Conservation (phyloP, 345 rosid species). For the Punica granatum region DNA sequence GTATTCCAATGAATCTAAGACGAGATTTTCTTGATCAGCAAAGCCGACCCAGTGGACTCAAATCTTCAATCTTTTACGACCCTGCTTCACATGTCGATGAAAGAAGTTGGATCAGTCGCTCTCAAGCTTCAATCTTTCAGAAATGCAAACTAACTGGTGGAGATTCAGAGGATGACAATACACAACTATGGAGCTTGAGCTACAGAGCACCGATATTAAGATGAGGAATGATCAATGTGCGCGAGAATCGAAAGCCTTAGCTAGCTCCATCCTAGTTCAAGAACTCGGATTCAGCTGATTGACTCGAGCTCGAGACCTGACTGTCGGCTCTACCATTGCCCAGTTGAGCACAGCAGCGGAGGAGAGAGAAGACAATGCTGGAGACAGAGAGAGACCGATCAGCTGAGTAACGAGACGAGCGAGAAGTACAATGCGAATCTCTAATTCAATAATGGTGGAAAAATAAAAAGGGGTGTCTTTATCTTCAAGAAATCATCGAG, state of each 20-base stretch:
- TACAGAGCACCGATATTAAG: not conserved
- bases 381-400: not conserved
- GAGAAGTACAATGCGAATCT: not conserved
- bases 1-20: conserved; percentile 7
- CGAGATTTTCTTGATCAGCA: not conserved
- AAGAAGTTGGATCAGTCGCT: conserved; percentile 2
- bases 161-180: not conserved
- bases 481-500: not conserved
- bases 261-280: not conserved
- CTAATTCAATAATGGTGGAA: not conserved
- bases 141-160: not conserved
- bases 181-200: not conserved
- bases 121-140: not conserved
- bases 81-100: not conserved
- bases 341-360: not conserved
- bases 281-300: not conserved
- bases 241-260: not conserved
- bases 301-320: not conserved
- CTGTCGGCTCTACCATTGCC: not conserved
- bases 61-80: not conserved
- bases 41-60: conserved; percentile 4
- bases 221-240: not conserved
- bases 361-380: not conserved
- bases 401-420: not conserved
- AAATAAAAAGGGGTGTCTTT: not conserved